Conservation (phyloP, 2,329 filamentous ascomycete species). For the Daldinia sp. region DNA sequence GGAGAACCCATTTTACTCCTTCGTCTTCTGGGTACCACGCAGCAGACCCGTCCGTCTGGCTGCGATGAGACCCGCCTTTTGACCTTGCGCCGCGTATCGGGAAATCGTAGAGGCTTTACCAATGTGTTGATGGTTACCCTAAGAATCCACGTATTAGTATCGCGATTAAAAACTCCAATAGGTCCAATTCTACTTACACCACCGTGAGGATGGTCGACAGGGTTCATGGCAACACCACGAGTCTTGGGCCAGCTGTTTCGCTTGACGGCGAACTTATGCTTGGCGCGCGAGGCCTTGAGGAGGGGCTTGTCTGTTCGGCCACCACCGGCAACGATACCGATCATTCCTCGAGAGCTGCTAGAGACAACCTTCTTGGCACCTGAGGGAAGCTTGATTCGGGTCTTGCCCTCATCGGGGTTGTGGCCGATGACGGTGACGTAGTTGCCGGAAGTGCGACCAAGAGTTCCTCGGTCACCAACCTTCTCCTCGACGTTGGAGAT, state of each 20-base stretch:
- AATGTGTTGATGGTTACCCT: conserved; percentile 99
- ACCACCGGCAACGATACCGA: conserved; percentile 99
- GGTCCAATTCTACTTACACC: conserved; percentile 69
- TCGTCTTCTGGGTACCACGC: conserved; percentile 99
- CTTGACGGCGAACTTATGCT: conserved; percentile 99
- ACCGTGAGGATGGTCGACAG: conserved; percentile 98
- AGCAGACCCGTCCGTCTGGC: conserved; percentile 99
- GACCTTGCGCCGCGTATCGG: conserved; percentile 96
- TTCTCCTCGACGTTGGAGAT: conserved; percentile 99
- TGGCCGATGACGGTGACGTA: conserved; percentile 98
- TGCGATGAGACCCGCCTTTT: conserved; percentile 99
- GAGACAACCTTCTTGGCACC: conserved; percentile 99
- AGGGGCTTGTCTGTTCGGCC: conserved; percentile 99
- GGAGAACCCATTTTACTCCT: conserved; percentile 77
- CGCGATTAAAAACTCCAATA: background rate
- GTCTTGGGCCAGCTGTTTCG: conserved; percentile 99
- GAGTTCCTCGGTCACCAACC: conserved; percentile 93
- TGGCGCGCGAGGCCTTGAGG: conserved; percentile 98
- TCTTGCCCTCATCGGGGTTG: conserved; percentile 99
- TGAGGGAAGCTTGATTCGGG: conserved; percentile 98
- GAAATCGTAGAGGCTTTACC: conserved; percentile 99
- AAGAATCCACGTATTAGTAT: conserved; percentile 59
- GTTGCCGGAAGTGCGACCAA: conserved; percentile 98
- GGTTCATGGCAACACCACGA: conserved; percentile 99
- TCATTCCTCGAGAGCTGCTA: conserved; percentile 95